phyloP scores from a whole-genome alignment of 768 basidiomycete species.

The Russula emetica region DNA sequence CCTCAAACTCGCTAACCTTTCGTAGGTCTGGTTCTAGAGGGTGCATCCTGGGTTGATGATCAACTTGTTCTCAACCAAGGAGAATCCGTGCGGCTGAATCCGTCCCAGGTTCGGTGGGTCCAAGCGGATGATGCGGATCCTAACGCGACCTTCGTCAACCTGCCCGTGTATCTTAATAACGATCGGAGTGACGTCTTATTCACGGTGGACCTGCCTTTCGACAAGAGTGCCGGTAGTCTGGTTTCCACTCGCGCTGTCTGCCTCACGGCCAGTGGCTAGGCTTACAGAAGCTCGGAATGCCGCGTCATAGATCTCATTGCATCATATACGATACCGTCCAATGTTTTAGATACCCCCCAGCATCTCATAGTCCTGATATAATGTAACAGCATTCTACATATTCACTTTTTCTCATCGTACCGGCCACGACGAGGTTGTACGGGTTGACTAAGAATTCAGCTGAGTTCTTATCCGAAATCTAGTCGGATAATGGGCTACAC shows the following conservation, averaged over 20 bases:
- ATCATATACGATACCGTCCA: conserved; percentile 7
- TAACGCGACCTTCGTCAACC: conserved; percentile 52
- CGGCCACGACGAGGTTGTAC: too few relatives aligned
- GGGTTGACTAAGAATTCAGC: background rate
- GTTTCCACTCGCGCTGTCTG: conserved; percentile 89
- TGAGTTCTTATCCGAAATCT: background rate
- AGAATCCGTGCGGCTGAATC: conserved; percentile 66
- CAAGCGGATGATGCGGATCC: conserved; percentile 48
- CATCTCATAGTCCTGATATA: background rate
- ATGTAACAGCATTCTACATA: background rate
- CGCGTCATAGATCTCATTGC: conserved; percentile 1
- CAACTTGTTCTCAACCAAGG: conserved; percentile 81
- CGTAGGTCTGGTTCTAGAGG: conserved; percentile 80
- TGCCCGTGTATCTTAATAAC: conserved; percentile 90
- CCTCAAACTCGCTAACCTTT: conserved; percentile 19
- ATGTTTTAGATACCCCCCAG: conserved; percentile 7
- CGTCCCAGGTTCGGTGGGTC: conserved; percentile 87
- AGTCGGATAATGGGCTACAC: background rate
- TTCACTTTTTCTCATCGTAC: background rate
- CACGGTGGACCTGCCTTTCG: conserved; percentile 80
- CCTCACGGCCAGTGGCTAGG: conserved; percentile 55
- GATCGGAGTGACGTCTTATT: conserved; percentile 89
- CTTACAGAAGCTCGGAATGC: background rate
- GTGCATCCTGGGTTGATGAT: conserved; percentile 70
- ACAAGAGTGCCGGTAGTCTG: conserved; percentile 56